These are phyloP conservation scores for Triticum aestivum DNA, from an alignment of 176 grass and related monocot species.

Conservation along the genomic window DNA sequence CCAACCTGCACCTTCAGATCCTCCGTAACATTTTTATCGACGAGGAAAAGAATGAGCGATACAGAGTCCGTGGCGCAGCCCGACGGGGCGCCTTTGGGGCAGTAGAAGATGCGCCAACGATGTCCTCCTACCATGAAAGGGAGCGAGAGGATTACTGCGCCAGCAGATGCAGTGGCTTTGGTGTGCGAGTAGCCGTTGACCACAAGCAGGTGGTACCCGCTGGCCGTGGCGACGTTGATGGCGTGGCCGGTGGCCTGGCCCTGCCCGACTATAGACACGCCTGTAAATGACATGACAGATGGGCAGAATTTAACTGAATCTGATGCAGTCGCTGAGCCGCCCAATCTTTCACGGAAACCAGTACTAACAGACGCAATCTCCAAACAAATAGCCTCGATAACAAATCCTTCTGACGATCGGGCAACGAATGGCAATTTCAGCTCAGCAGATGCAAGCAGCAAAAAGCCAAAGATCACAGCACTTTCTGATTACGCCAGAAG, in stretches of 20 bases:
- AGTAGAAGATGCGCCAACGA: not conserved
- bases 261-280: not conserved
- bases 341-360: too few relatives aligned
- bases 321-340: not conserved
- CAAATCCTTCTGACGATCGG: too few relatives aligned
- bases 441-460: too few relatives aligned
- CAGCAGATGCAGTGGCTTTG: not conserved
- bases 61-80: not conserved
- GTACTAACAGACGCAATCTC: too few relatives aligned
- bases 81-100: not conserved
- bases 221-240: not conserved
- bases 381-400: too few relatives aligned
- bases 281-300: not conserved
- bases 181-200: not conserved
- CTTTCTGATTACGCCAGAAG: too few relatives aligned
- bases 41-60: not conserved
- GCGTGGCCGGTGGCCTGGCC: not conserved
- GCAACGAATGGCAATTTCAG: too few relatives aligned
- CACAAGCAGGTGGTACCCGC: not conserved
- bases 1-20: not conserved
- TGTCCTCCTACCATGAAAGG: conserved; percentile 12
- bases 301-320: not conserved
- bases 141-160: not conserved
- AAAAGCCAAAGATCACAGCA: too few relatives aligned
- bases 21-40: not conserved